phyloP scores from a whole-genome alignment of 805 yeast species.

The Torulaspora maleeae region DNA sequence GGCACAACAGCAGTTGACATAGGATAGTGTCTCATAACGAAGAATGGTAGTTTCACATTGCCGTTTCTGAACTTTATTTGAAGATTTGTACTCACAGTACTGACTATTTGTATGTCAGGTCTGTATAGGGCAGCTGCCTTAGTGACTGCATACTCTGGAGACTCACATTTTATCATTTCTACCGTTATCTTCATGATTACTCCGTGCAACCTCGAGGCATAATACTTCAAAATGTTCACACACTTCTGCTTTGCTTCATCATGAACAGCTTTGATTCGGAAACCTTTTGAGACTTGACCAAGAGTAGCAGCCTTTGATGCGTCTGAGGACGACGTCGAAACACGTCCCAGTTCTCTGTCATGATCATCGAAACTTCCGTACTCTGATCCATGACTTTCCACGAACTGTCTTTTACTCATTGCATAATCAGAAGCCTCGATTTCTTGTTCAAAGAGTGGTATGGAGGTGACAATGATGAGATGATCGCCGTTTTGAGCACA shows the following conservation, averaged over 20 bases:
- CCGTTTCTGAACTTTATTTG: constrained; percentile 37
- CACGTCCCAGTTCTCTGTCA: constrained; percentile 5
- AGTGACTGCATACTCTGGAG: constrained; percentile 23
- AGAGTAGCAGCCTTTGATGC: constrained; percentile 1
- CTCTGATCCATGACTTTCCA: constrained; percentile 6
- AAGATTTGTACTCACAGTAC: constrained; percentile 35
- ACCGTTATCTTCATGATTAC: constrained; percentile 31
- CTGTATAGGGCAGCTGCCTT: constrained; percentile 26
- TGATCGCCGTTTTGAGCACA: constrained; percentile 61
- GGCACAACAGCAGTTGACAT: constrained; percentile 32
- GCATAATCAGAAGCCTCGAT: constrained; percentile 13
- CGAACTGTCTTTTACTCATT: constrained; percentile 1
- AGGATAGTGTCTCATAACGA: constrained; percentile 29
- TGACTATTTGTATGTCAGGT: constrained; percentile 31
- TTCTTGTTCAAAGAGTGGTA: constrained; percentile 35
- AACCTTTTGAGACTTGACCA: constrained; percentile 11
- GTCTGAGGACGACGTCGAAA: constrained; percentile 9
- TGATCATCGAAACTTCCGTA: constrained; percentile 4
- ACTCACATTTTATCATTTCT: constrained; percentile 30
- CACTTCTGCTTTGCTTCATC: constrained; percentile 26
- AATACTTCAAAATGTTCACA: constrained; percentile 25
- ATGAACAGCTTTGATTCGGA: constrained; percentile 26
- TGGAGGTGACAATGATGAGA: constrained; percentile 53
- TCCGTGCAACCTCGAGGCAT: constrained; percentile 21
- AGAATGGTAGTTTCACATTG: constrained; percentile 33